Base-by-base conservation (phyloP, 805 yeast genomes). In the Cyberlindnera samutprakarnensis region DNA sequence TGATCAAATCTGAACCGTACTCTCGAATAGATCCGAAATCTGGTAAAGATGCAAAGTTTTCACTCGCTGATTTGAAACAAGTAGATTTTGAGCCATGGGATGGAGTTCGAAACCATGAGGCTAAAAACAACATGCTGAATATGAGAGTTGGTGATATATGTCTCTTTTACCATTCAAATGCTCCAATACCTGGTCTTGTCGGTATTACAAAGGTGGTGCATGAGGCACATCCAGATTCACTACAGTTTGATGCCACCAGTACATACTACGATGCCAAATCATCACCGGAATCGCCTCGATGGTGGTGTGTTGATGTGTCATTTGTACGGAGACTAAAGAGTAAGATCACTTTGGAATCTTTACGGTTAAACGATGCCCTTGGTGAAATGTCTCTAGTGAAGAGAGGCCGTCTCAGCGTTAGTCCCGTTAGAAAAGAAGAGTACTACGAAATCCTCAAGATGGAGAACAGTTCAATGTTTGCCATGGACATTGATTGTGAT, bases 61-160 rank as follows among this genome's bases (percentile, higher is more conserved):
- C 75, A 5, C 53, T 72, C 6, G 55, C 54, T 7, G 71, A 65
- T 19, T 50, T 73, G 10, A 46, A 59, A 13, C 42, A 57, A 6
- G 64, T 58, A 7, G 56, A 49, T 5, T 38, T 38, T 2, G 70
- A 68, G 31, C 61, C 68, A n/a, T 73, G 79, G 79, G 72, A 70
- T 39, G 79, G 80, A 2, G 78, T 73, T 9, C 55, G 80, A 28
- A 73, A 73, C 45, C 64, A 64, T 38, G 78, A 72, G 50, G 78
- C 79, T 1, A 56, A 67, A 37, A 74, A 72, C 41, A 61, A 64
- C 37, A 59, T 73, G 63, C 42, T 62, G 14, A 53, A 55, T 23
- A 74, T 74, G 79, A 38, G 51, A 14, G 41, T 42, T 25, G 70
- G 64, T 12, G 79, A 73, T 36, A 32, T 62, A 7, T 64, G 68